Base-by-base conservation (phyloP, 2,329 filamentous ascomycete species). In the Didymella lethalis region DNA sequence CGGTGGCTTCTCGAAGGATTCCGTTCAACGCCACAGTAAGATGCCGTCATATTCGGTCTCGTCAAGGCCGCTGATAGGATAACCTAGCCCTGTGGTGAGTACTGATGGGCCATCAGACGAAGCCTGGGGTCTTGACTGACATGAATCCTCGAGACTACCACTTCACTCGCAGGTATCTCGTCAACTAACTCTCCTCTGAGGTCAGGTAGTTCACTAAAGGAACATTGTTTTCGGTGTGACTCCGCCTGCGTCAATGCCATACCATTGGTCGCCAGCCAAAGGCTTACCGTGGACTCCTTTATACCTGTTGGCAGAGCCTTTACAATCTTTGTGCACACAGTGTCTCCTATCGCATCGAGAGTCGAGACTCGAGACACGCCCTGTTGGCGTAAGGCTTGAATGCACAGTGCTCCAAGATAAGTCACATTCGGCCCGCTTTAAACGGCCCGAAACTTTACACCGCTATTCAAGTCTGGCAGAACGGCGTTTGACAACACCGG, bases 371-470 rank as follows among this genome's bases (percentile, higher is more conserved):
- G 18, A 18, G 18, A 18, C 14, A 29, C 10, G 23, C 32, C 31
- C 28, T 50, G 40, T 18, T 46, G 40, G 36, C 40, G 31, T 32
- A 43, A 34, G 25, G 18, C 23, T 29, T 43, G 41, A 29, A 36
- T 7, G 48, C 36, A 48, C 28, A 54, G 34, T 41, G 46, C 46
- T 41, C 50, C 23, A 34, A 41, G 40, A 50, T 36, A 46, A 47
- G 46, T 50, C 46, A 47, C 26, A 59, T 23, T 59, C 50, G 56
- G 56, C 50, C 56, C 56, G 56, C 56, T 59, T 50, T 51, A 59
- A 18, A 54, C 45, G 56, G 56, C 40, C 56, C 56, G 56, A 59
- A 54, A 31, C 4, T 26, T 23, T 29, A 59, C 50, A 54, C 56
- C 56, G 56, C 56, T 51, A 54, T 46, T 40, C 47, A 18, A 4